Base-by-base conservation (phyloP, 2,329 filamentous ascomycete genomes). In the Exophiala oligosperma region DNA sequence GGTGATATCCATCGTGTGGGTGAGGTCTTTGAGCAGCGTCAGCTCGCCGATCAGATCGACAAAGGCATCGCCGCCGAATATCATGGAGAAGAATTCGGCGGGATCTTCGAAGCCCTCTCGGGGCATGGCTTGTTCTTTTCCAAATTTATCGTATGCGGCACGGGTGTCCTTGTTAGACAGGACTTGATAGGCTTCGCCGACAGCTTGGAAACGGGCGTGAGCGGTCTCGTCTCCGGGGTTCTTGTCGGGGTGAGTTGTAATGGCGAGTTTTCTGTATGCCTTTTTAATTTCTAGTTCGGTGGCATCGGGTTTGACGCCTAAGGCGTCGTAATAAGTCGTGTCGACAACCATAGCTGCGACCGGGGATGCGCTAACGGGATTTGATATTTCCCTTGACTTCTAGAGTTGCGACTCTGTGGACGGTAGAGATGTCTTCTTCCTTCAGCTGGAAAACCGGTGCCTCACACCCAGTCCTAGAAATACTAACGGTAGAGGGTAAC, bases 31-130 rank as follows among this genome's bases (percentile, higher is more conserved):
- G 90, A 99, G 97, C 57, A 99, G 85, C 51, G 91, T 94, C 67
- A 99, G 96, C 81, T 99, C 94, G 66, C 94, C 94, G 70, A 99
- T 97, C 81, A 94, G 91, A 79, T 99, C 93, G 61, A 89, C 81
- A 70, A 99, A 99, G 11, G 93, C 92, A 68, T 97, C 93, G 60
- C 94, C 94, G 67, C 94, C 94, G 71, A 99, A 99, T 68, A 99
- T 99, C 80, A 92, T 95, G 69, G 90, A 90, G 78, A 99, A 99
- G 83, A 99, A 99, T 76, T 99, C 94, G 64, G 92, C 84, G 1
- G 94, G 94, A 73, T 99, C 94, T 80, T 89, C 90, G 74, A 99
- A 99, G 62, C 94, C 94, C 69, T 91, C 90, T 68, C 87, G 86
- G 0, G 94, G 94, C 71, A 93, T 90, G 4, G 94, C 92, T 66